These are phyloP conservation scores for Poa annua DNA, from an alignment of 176 grass and related monocot species.

Conservation along the genomic window DNA sequence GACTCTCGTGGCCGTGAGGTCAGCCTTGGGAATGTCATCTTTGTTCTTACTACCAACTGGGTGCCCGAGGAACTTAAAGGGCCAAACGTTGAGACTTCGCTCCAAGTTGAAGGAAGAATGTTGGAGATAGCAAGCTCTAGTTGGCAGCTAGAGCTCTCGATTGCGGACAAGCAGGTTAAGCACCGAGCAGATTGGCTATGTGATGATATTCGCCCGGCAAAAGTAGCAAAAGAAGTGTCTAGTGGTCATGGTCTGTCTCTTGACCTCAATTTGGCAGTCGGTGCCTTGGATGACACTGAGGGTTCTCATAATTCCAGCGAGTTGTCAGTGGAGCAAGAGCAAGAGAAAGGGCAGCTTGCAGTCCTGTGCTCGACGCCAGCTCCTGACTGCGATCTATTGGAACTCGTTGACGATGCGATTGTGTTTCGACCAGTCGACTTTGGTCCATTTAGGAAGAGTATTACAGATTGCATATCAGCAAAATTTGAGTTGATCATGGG, in stretches of 20 bases:
- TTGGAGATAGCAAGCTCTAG: slow-evolving; percentile 56
- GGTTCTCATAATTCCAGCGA: slow-evolving; percentile 89
- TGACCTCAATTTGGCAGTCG: slow-evolving; percentile 79
- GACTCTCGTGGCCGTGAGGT: slow-evolving; percentile 91
- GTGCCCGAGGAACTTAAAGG: slow-evolving; percentile 66
- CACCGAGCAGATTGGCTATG: slow-evolving; percentile 75
- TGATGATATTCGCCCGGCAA: slow-evolving; percentile 53
- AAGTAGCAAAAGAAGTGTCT: slow-evolving; percentile 67
- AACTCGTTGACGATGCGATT: slow-evolving; percentile 71
- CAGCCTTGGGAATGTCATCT: slow-evolving; percentile 75
- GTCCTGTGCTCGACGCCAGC: slow-evolving; percentile 54
- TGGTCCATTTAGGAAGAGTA: slow-evolving; percentile 48
- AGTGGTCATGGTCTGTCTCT: slow-evolving; percentile 61
- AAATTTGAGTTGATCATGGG: slow-evolving; percentile 67
- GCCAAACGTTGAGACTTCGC: slow-evolving; percentile 46
- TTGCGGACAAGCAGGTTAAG: slow-evolving; percentile 62
- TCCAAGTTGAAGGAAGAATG: slow-evolving; percentile 70
- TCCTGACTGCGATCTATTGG: slow-evolving; percentile 57
- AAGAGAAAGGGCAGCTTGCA: slow-evolving; percentile 66
- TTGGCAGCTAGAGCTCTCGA: slow-evolving; percentile 81
- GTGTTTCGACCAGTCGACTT: slow-evolving; percentile 82
- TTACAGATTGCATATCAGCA: slow-evolving; percentile 60
- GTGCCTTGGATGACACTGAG: slow-evolving; percentile 67
- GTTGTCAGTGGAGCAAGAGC: slow-evolving; percentile 80
- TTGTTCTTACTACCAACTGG: slow-evolving; percentile 85